phyloP scores from a whole-genome alignment of 192 early-diverging fungal genomes.

The Rhizophagus clarus region DNA sequence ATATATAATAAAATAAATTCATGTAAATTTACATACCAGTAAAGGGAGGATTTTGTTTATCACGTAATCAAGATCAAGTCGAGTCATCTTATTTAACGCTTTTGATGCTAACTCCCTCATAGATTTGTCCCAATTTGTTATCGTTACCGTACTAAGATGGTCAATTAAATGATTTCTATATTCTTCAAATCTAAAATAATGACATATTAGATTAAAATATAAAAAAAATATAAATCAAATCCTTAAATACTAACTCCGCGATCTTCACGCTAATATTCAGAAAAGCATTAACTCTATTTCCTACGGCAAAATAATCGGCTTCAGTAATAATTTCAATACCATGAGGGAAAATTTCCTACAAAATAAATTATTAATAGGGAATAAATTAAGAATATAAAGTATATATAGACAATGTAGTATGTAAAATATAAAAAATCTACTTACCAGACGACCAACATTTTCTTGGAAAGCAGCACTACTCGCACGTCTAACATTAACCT shows the following conservation, averaged over 20 bases:
- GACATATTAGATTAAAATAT: not conserved
- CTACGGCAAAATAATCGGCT: conserved; percentile 92
- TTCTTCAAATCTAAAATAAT: conserved; percentile 61
- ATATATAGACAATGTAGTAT: too few species aligned
- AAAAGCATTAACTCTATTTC: conserved; percentile 78
- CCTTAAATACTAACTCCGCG: conserved; percentile 55
- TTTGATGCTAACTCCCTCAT: conserved; percentile 80
- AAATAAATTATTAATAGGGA: not conserved
- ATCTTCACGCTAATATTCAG: conserved; percentile 71
- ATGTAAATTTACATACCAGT: conserved; percentile 49
- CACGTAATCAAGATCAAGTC: conserved; percentile 59
- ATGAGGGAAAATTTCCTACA: conserved; percentile 83
- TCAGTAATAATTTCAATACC: conserved; percentile 90
- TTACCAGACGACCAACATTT: conserved; percentile 88
- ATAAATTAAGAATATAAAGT: too few species aligned
- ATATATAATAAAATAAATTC: too few species aligned
- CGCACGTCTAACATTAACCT: conserved; percentile 90
- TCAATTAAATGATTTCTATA: conserved; percentile 75
- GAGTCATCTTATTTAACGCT: conserved; percentile 66
- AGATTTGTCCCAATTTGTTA: conserved; percentile 85
- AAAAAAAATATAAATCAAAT: not conserved
- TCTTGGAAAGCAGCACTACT: conserved; percentile 98
- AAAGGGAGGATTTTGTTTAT: conserved; percentile 54
- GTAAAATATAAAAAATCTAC: conserved; percentile 12
- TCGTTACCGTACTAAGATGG: conserved; percentile 67